phyloP scores from a whole-genome alignment of 306 rosid species.

The Mucuna pruriens region DNA sequence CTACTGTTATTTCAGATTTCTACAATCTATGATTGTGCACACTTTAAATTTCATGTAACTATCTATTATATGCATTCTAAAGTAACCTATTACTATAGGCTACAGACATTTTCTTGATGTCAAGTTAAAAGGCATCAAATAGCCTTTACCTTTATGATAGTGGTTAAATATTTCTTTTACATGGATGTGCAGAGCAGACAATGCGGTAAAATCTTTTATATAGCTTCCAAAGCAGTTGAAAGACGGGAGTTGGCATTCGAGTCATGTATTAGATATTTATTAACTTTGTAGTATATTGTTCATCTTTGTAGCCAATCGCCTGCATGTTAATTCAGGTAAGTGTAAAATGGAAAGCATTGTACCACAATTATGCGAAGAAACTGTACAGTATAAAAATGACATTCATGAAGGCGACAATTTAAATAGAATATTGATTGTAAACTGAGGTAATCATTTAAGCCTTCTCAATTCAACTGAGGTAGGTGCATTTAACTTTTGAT shows the following conservation, averaged over 20 bases:
- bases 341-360: not conserved
- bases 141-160: constrained; percentile 7
- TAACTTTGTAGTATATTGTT: not conserved
- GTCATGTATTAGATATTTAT: constrained; percentile 17
- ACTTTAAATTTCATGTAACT: constrained; percentile 20
- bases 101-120: not conserved
- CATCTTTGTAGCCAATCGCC: not conserved
- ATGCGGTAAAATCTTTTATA: constrained; percentile 7
- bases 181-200: constrained; percentile 6
- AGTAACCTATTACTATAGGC: not conserved
- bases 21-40: not conserved
- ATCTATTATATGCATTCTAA: not conserved
- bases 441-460: not conserved
- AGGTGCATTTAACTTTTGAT: not conserved
- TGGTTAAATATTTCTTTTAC: constrained; percentile 12
- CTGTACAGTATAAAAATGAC: constrained; percentile 12
- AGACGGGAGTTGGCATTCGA: constrained; percentile 22
- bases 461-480: not conserved
- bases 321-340: constrained; percentile 13
- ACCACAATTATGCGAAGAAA: not conserved
- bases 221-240: constrained; percentile 12
- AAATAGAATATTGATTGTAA: not conserved
- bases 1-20: constrained; percentile 9
- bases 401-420: not conserved
- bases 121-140: constrained; percentile 1